Conservation (phyloP, 1,284 basidiomycete genomes). For the Puccinia horiana region DNA sequence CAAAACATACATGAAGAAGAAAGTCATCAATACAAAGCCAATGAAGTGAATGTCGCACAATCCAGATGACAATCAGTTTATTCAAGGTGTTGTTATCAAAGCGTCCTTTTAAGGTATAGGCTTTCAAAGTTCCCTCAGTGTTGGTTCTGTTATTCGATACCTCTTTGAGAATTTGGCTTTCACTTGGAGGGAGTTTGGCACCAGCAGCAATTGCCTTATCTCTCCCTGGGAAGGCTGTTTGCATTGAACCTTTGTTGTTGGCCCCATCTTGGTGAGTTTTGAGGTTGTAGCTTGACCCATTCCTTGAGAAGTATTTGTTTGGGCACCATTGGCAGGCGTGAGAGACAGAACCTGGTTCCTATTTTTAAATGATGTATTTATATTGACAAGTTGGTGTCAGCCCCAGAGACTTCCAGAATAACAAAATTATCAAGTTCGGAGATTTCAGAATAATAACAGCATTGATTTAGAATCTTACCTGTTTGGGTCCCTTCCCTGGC, state of each 20-base stretch:
- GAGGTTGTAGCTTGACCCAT: background rate
- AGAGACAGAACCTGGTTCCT: background rate
- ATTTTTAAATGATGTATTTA: background rate
- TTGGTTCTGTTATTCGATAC: too few relatives aligned
- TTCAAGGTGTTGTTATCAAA: background rate
- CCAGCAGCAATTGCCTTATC: conserved; percentile 3
- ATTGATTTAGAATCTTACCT: too few relatives aligned
- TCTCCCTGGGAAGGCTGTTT: background rate
- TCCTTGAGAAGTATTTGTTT: background rate
- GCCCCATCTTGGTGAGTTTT: background rate
- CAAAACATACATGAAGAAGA: background rate
- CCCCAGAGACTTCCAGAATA: too few relatives aligned
- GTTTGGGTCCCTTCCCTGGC: background rate
- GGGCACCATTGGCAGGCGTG: background rate
- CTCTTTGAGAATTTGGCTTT: background rate
- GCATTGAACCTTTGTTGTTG: background rate
- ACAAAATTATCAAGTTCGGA: background rate
- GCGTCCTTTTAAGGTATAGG: background rate
- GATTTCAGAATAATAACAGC: background rate
- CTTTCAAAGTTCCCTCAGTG: background rate
- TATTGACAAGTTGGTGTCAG: too few relatives aligned
- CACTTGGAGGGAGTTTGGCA: background rate
- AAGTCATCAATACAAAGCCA: background rate
- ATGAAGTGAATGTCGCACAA: background rate
- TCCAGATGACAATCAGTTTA: background rate